These are phyloP conservation scores for Nyssa sinensis DNA, from an alignment of 148 eudicot genomes.

Conservation along the genomic window DNA sequence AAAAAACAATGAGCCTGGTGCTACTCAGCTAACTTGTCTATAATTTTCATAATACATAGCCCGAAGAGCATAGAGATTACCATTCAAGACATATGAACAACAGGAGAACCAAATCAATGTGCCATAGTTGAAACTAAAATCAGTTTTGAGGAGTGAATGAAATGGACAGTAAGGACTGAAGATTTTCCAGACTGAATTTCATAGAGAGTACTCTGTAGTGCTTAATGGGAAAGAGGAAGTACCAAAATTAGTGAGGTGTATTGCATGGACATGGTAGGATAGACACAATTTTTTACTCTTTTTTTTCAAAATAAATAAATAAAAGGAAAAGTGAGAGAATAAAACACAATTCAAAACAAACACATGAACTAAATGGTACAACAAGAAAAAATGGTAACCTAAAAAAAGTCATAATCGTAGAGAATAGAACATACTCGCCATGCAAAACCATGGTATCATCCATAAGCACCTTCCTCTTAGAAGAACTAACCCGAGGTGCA, in stretches of 20 bases:
- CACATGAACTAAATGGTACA: background rate
- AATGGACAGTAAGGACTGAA: background rate
- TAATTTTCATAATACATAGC: too few relatives aligned
- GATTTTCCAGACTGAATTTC: background rate
- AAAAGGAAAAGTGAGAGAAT: background rate
- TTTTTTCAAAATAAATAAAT: too few relatives aligned
- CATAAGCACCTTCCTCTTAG: constrained; percentile 80
- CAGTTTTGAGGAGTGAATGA: constrained; percentile 4
- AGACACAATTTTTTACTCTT: too few relatives aligned
- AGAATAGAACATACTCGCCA: constrained; percentile 80
- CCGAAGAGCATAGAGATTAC: background rate
- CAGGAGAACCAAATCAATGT: background rate
- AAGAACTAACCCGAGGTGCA: constrained; percentile 47
- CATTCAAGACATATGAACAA: background rate
- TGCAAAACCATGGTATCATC: constrained; percentile 91
- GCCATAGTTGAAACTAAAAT: background rate
- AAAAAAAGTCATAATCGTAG: background rate
- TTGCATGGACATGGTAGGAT: background rate
- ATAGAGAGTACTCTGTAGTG: background rate
- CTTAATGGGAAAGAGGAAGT: background rate
- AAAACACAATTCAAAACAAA: background rate
- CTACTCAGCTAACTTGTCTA: background rate
- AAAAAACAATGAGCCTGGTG: background rate
- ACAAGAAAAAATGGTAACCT: constrained; percentile 1
- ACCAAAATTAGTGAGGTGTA: background rate